Base-by-base conservation (phyloP, 129 eudicot genomes). In the Scalesia atractyloides region DNA sequence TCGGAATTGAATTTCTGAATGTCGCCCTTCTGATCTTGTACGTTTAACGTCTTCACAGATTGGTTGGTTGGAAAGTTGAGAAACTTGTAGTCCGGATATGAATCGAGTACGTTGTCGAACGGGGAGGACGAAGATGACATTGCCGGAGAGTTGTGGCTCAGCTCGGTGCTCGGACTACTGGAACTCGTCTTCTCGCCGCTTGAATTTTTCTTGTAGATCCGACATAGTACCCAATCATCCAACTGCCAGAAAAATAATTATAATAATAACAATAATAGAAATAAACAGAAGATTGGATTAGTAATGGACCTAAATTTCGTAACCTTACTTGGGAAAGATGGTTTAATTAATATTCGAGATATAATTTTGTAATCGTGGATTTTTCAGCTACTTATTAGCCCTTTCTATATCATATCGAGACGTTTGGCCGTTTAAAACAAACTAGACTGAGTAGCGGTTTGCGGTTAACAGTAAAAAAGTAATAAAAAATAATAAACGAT, bases 211-310 rank as follows among this genome's bases (percentile, higher is more conserved):
- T 90, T 86, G 88, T 94, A 94, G 66, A 94, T 86, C 47, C 99
- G 88, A 57, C 99, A 94, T 11, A 94, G 82, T 37, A 94, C 98
- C 98, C 97, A 94, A 66, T 94, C 98, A 73, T 94, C 98, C 87
- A 93, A 73, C 98, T 93, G 83, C 13, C 8, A 2, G 20, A 20
- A 68, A 6, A 16, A 26, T n/a, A n/a, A n/a, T n/a, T n/a, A n/a
- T n/a, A n/a, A n/a, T n/a, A n/a, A n/a, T n/a, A n/a, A n/a, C n/a
- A n/a, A n/a, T n/a, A n/a, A n/a, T n/a, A n/a, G n/a, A n/a, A n/a
- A n/a, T 48, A 50, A 16, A 20, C 11, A 24, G 24, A 49, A 36
- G 34, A 30, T 0, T 0, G 34, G 34, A 30, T 30, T 30, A 30
- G 34, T 30, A 30, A 30, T 30, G 3, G 34, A 30, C 3, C 34